Conservation (phyloP, 1,284 basidiomycete species). For the Cutaneotrichosporon sp. region DNA sequence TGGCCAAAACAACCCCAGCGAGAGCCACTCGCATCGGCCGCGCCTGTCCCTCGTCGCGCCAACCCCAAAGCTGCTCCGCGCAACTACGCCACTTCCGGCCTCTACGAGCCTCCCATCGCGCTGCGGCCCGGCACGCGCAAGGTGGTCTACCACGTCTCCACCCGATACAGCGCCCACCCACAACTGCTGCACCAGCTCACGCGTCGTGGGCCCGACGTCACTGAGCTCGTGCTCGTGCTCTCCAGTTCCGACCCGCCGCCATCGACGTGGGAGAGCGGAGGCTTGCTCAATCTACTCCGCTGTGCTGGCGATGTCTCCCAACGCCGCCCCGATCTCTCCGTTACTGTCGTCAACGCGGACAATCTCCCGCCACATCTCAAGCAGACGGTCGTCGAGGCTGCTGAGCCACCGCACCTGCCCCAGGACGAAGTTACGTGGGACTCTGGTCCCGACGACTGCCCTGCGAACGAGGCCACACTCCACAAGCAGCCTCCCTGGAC, state of each 20-base stretch:
- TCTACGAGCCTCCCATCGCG: background rate
- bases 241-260: background rate
- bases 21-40: no score
- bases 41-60: no score
- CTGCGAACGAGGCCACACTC: no score
- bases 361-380: background rate
- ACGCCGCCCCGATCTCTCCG: background rate
- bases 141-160: conserved; percentile 1
- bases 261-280: background rate
- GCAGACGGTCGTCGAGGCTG: no score
- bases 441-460: no score
- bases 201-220: background rate
- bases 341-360: background rate
- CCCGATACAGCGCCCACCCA: background rate
- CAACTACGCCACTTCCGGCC: no score
- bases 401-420: no score
- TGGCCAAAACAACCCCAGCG: background rate
- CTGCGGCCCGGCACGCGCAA: background rate
- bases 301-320: background rate
- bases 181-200: background rate
- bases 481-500: no score
- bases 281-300: background rate
- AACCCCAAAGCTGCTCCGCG: background rate
- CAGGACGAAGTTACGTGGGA: no score
- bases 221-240: background rate